These are phyloP conservation scores for Brachypodium distachyon DNA, from an alignment of 202 grass and related monocot genomes.

Conservation along the genomic window DNA sequence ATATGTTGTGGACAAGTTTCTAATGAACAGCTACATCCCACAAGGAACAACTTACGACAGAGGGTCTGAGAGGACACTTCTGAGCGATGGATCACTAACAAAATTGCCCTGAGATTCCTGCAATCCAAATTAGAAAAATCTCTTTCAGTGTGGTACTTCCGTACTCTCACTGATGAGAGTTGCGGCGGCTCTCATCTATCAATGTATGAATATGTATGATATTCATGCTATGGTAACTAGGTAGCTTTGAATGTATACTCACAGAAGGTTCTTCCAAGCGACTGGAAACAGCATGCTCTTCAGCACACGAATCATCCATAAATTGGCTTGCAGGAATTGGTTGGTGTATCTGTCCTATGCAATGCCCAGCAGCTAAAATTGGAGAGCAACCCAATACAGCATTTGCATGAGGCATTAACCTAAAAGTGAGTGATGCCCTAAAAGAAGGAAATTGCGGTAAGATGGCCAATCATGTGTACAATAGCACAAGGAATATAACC, in stretches of 20 bases:
- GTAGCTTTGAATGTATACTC: slow-evolving; percentile 30
- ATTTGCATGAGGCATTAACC: slow-evolving; percentile 58
- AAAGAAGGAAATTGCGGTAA: background rate
- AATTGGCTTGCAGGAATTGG: slow-evolving; percentile 61
- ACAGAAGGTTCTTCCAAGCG: slow-evolving; percentile 45
- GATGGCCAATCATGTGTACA: background rate
- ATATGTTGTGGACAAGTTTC: background rate
- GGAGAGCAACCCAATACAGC: slow-evolving; percentile 70
- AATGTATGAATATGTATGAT: background rate
- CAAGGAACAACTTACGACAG: slow-evolving; percentile 63
- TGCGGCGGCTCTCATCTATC: background rate
- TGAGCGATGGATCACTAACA: slow-evolving; percentile 53
- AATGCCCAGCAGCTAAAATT: slow-evolving; percentile 60
- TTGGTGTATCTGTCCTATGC: slow-evolving; percentile 48
- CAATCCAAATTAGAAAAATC: slow-evolving; percentile 8
- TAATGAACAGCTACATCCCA: slow-evolving; percentile 2
- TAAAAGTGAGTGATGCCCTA: slow-evolving; percentile 79
- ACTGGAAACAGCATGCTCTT: slow-evolving; percentile 42
- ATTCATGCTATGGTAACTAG: background rate
- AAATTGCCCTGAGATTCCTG: slow-evolving; percentile 54
- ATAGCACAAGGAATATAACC: background rate
- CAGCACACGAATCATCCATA: slow-evolving; percentile 51
- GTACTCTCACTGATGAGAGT: background rate
- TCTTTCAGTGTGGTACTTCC: background rate
- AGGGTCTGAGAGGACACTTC: slow-evolving; percentile 78